These are phyloP conservation scores for Nannizziopsis barbatae DNA, from an alignment of 2,329 filamentous ascomycete genomes.

Conservation along the genomic window DNA sequence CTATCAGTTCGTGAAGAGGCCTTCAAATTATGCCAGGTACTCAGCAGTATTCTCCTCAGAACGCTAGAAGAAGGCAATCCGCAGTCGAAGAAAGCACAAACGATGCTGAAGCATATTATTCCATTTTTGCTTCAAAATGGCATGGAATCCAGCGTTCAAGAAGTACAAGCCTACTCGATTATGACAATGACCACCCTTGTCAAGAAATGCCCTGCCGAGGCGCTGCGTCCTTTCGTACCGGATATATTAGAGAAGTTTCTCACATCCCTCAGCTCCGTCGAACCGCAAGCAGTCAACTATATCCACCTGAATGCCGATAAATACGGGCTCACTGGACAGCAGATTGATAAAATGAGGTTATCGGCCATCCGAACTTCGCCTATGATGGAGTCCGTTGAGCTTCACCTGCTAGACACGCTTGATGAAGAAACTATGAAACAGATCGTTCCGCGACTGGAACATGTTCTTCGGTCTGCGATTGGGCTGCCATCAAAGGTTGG, in stretches of 20 bases:
- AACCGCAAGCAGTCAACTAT: constrained; percentile 83
- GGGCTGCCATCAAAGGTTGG: constrained; percentile 91
- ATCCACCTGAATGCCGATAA: constrained; percentile 77
- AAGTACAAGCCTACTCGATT: constrained; percentile 76
- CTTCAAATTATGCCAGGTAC: constrained; percentile 64
- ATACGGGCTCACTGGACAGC: constrained; percentile 73
- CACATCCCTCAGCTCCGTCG: constrained; percentile 71
- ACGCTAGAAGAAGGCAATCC: constrained; percentile 66
- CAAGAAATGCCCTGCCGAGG: constrained; percentile 68
- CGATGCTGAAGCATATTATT: constrained; percentile 75
- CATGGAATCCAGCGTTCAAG: constrained; percentile 76
- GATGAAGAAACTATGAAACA: constrained; percentile 67
- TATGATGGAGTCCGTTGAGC: constrained; percentile 83
- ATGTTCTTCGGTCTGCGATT: constrained; percentile 71
- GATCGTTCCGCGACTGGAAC: constrained; percentile 60
- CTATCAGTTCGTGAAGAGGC: constrained; percentile 74
- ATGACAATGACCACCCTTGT: constrained; percentile 76
- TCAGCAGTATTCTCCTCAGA: constrained; percentile 76
- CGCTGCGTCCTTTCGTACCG: constrained; percentile 68
- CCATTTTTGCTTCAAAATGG: constrained; percentile 84
- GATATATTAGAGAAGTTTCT: constrained; percentile 72
- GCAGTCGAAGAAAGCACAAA: constrained; percentile 55
- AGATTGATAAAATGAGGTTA: constrained; percentile 79
- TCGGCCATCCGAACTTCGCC: constrained; percentile 74
- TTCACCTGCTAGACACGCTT: constrained; percentile 65